Conservation (phyloP, 2,329 filamentous ascomycete genomes). For the Coniochaeta ligniaria region DNA sequence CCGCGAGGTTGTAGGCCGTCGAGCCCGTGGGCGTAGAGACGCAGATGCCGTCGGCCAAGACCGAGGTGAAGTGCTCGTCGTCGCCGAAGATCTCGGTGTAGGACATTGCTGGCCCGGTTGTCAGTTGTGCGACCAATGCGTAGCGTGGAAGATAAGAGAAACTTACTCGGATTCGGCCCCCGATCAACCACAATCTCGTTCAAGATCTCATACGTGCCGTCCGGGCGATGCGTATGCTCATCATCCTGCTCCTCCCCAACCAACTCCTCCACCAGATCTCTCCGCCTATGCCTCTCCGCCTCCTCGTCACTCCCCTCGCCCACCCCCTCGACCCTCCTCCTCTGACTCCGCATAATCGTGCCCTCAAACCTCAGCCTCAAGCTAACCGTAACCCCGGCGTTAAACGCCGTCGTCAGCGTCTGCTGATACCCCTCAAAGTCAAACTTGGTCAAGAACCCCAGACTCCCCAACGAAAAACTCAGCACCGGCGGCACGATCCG, state of each 20-base stretch:
- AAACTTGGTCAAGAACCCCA: constrained; percentile 95
- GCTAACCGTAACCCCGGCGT: constrained; percentile 80
- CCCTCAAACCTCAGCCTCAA: constrained; percentile 85
- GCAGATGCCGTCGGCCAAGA: constrained; percentile 88
- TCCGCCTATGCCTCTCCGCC: constrained; percentile 28
- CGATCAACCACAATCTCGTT: constrained; percentile 97
- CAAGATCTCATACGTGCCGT: constrained; percentile 80
- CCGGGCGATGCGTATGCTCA: constrained; percentile 76
- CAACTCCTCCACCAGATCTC: constrained; percentile 82
- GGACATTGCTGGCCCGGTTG: constrained; percentile 64
- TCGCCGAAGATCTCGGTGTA: constrained; percentile 89
- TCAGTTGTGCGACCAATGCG: not conserved
- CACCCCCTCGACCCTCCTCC: constrained; percentile 17
- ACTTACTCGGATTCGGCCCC: constrained; percentile 82
- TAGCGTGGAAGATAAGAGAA: not conserved
- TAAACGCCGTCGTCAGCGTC: constrained; percentile 66
- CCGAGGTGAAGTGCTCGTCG: constrained; percentile 89
- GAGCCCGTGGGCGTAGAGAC: constrained; percentile 92
- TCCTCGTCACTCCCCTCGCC: constrained; percentile 20
- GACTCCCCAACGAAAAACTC: constrained; percentile 82
- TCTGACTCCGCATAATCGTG: constrained; percentile 78
- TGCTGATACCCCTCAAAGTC: constrained; percentile 71
- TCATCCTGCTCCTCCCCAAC: constrained; percentile 82
- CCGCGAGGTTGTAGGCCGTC: constrained; percentile 91
- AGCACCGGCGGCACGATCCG: constrained; percentile 88